Evolutionary conservation across 164 flowering plant species (phyloP).

Genomic region (Echeveria elegans): DNA sequence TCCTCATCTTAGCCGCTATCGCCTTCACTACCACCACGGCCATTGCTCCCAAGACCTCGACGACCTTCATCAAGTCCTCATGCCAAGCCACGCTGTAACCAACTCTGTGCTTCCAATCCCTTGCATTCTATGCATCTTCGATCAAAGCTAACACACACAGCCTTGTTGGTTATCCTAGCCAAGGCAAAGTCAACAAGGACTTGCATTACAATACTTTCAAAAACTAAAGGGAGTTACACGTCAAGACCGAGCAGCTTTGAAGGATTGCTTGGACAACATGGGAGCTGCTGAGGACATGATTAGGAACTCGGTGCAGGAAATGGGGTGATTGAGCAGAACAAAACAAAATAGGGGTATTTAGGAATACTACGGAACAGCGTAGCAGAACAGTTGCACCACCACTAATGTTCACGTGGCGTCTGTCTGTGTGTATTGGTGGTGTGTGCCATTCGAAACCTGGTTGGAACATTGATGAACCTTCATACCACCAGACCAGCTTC

Average conservation of each 20-base stretch:
- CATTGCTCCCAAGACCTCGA: not conserved
- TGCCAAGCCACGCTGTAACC: constrained; percentile 1
- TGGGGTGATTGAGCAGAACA: constrained; percentile 1
- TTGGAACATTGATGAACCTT: too few species aligned
- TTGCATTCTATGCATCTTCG: not conserved
- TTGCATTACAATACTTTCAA: not conserved
- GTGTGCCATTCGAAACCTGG: too few species aligned
- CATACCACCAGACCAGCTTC: too few species aligned
- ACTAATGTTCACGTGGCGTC: too few species aligned
- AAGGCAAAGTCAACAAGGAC: constrained; percentile 1
- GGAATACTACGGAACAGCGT: too few species aligned
- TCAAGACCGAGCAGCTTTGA: constrained; percentile 19
- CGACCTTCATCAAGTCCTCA: not conserved
- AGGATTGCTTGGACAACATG: constrained; percentile 32
- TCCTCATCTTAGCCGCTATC: not conserved
- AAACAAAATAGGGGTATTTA: too few species aligned
- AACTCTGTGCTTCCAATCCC: not conserved
- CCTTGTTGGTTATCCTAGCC: not conserved
- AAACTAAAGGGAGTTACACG: constrained; percentile 2
- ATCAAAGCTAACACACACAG: constrained; percentile 5
- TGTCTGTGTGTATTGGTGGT: too few species aligned
- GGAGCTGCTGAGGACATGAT: constrained; percentile 26
- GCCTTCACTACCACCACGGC: not conserved
- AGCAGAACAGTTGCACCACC: too few species aligned
- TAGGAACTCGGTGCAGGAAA: constrained; percentile 17